Base-by-base conservation (phyloP, 164 flowering plant genomes). In the Warburgia ugandensis region DNA sequence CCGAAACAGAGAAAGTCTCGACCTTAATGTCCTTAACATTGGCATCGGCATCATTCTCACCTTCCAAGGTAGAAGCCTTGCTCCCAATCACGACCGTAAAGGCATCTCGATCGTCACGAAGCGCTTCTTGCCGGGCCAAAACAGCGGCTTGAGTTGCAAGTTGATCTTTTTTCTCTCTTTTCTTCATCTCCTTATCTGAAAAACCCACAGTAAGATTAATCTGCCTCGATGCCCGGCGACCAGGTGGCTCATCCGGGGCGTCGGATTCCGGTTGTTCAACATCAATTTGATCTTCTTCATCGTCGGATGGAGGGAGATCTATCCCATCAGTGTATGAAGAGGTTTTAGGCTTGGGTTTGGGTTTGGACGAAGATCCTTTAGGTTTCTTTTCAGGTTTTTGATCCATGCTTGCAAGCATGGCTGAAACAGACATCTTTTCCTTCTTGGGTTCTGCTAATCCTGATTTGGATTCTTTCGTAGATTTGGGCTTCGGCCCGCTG, bases 381-480 rank as follows among this genome's bases (percentile, higher is more conserved):
- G 86, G 61, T n/a, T n/a, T n/a, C 41, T 77, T 83, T n/a, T 80
- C 87, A 29, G 83, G 59, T 59, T 75, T 84, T 52, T 75, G 73
- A 36, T 81, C 90, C 96, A 86, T 86, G 73, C 64, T 78, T 6
- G 89, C 86, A 58, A 84, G 80, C 84, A 87, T 71, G 9, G 79
- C 87, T 13, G 84, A 72, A 29, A 84, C 85, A 0, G 94, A 84
- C 1, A 78, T 9, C 60, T 77, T 77, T 55, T 78, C 78, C 52
- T 73, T 75, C 54, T 70, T 36, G 13, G 45, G n/a, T n/a, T n/a
- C n/a, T n/a, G n/a, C n/a, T n/a, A n/a, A n/a, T n/a, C n/a, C n/a
- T n/a, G n/a, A n/a, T n/a, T n/a, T n/a, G n/a, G n/a, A n/a, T n/a
- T n/a, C n/a, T n/a, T n/a, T n/a, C n/a, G n/a, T n/a, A n/a, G n/a